Base-by-base conservation (phyloP, 2,329 filamentous ascomycete genomes). In the Microascus cirrosus region DNA sequence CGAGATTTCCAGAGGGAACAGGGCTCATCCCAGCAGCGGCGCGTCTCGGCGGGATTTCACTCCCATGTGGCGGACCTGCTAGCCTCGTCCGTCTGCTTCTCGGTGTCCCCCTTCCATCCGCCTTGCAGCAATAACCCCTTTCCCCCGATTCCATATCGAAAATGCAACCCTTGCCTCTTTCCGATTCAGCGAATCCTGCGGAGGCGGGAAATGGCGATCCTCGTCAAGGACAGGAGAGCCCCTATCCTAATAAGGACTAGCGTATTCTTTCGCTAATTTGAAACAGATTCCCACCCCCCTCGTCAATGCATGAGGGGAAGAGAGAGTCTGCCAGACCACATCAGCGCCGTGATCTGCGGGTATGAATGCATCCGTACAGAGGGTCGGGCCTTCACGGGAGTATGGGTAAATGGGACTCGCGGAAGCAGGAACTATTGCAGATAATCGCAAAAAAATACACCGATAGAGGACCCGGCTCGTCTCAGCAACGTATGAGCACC, bases 261-360 rank as follows among this genome's bases (percentile, higher is more conserved):
- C 52, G 54, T 60, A 42, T 56, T 56, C 58, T 60, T 58, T 61
- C 59, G 59, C 63, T 64, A 65, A 64, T 63, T 63, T 64, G 66
- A 68, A 67, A 68, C 66, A 64, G 56, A 59, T 55, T 55, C 55
- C 39, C 15, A 45, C 54, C 59, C 60, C 58, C 56, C 53, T 45
- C 42, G 28, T 56, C 42, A 56, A 56, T 56, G 55, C 55, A 50
- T 20, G 45, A 50, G 45, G 13, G 36, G 28, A 32, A 32, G 28
- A 8, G n/a, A n/a, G 39, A n/a, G 6, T n/a, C 36, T n/a, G 15
- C 39, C 15, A n/a, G 39, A 45, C 15, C 39, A 6, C 39, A 45
- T 7, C 20, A 20, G 25, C 25, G 18, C 22, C 22, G 6, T 45
- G 22, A 15, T 12, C 54, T 55, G 54, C 35, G 22, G 12, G 20